A percentile compares a stretch with the other conserved stretches of the same genome.
Conservation (phyloP, 257 asterid species). For the Misopates orontium region DNA sequence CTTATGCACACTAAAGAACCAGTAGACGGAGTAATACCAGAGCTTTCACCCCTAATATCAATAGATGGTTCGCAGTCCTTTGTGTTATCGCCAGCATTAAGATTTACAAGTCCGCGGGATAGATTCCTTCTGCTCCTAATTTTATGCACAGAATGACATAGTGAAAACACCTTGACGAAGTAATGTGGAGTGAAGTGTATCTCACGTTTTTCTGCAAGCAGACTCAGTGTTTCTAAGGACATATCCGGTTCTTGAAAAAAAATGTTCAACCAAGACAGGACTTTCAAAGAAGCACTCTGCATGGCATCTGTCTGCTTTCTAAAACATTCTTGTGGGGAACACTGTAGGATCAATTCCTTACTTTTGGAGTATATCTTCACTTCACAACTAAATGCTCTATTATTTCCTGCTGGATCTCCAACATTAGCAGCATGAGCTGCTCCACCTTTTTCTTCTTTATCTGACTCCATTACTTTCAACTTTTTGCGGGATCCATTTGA, state of each 20-base stretch:
- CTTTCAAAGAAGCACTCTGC: constrained; percentile 67
- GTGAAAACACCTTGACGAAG: constrained; percentile 49
- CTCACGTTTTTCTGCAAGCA: constrained; percentile 49
- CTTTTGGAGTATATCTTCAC: constrained; percentile 60
- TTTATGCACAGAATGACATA: constrained; percentile 49
- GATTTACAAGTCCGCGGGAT: constrained; percentile 19
- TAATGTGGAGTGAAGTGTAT: constrained; percentile 49
- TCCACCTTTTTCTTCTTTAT: constrained; percentile 37
- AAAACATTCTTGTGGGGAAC: constrained; percentile 64
- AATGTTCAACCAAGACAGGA: constrained; percentile 68
- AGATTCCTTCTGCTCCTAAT: constrained; percentile 27
- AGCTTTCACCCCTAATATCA: constrained; percentile 43
- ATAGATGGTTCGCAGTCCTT: constrained; percentile 31
- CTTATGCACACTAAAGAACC: constrained; percentile 72
- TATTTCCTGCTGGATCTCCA: constrained; percentile 33
- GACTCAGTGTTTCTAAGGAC: constrained; percentile 45
- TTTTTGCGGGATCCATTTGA: constrained; percentile 56
- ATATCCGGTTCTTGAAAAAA: constrained; percentile 49
- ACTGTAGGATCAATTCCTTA: constrained; percentile 59
- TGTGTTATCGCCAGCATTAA: constrained; percentile 15
- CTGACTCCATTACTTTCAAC: constrained; percentile 48
- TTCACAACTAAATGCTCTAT: constrained; percentile 53
- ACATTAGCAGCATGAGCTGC: constrained; percentile 7
- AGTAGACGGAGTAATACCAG: constrained; percentile 56
- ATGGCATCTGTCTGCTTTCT: constrained; percentile 70